Evolutionary conservation across 1,139 yeast genomes (phyloP).

Genomic region (Meyerozyma guilliermondii): DNA sequence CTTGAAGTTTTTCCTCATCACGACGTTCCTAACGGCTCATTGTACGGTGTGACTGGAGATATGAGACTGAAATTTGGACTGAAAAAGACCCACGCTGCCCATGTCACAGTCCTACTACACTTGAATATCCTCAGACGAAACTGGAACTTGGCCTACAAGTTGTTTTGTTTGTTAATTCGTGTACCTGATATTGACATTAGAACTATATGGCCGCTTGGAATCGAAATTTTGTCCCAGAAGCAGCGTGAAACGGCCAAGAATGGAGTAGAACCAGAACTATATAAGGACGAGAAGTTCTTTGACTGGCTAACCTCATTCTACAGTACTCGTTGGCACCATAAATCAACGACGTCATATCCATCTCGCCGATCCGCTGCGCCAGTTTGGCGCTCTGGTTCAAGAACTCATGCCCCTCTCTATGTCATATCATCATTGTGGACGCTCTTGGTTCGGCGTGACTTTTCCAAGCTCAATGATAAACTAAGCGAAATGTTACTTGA

Average conservation of each 20-base stretch:
- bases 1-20: conserved; percentile 25
- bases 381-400: conserved; percentile 35
- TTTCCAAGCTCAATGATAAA: conserved; percentile 19
- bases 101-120: conserved; percentile 6
- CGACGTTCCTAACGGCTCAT: not conserved
- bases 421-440: conserved; percentile 34
- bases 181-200: conserved; percentile 47
- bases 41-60: no score
- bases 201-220: conserved; percentile 56
- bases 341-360: conserved; percentile 6
- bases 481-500: conserved; percentile 38
- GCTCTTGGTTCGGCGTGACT: conserved; percentile 23
- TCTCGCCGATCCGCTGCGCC: conserved; percentile 25
- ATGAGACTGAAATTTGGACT: not conserved
- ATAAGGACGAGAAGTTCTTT: conserved; percentile 28
- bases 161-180: conserved; percentile 46
- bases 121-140: conserved; percentile 35
- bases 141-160: conserved; percentile 52
- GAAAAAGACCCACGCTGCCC: not conserved
- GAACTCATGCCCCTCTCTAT: conserved; percentile 32
- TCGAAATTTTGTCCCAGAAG: conserved; percentile 28
- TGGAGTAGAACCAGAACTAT: conserved; percentile 1
- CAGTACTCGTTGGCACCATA: conserved; percentile 7
- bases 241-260: not conserved
- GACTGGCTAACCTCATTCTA: conserved; percentile 31